Evolutionary conservation across 2,329 filamentous ascomycete genomes (phyloP), one percentile per base, ranked within the genome.

Genomic region (Aphanoascus verrucosus): DNA sequence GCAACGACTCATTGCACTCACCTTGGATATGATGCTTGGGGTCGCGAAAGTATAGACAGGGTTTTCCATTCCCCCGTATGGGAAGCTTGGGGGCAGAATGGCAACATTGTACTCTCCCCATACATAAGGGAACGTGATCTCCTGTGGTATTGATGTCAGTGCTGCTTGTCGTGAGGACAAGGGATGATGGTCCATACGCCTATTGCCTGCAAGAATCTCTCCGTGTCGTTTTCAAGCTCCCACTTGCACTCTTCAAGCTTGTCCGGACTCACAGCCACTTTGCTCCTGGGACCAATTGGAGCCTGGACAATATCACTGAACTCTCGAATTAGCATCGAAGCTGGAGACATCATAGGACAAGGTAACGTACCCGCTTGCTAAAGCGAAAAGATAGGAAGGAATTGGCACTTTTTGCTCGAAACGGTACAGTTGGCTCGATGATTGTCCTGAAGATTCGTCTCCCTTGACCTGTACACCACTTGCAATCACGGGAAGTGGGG

Each of bases 31-130:
- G 61, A 97, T 85, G 35, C 89, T 94, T 1, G 91, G 91, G 1
- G 93, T 97, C 1, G 90, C 91, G 67, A 94, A 97, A 0, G 93
- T 97, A 72, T 86, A 95, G 51, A 95, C 83, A 0, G 90, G 90
- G 66, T 96, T 95, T 69, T 94, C 89, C 78, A 72, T 72, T 70
- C 85, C 86, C 63, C 88, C 88, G 62, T 93, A 94, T 0, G 88
- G 88, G 67, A 94, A 97, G 61, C 86, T 91, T 0, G 88, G 86
- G 3, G 91, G 91, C 32, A 97, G 75, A 3, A 96, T 85, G 19
- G 97, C 75, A 8, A 95, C 87, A 61, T 97, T 97, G 75, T 97
- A 97, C 61, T 90, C 84, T 14, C 88, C 90, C 93, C 93, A 98
- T 55, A 82, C 81, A 69, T 98, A 97, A 0, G 88, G 86, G 61